Percentiles rank a stretch among this genome's conserved stretches.
These are phyloP conservation scores for Medicago lupulina DNA, from an alignment of 306 rosid species.

Conservation along the genomic window DNA sequence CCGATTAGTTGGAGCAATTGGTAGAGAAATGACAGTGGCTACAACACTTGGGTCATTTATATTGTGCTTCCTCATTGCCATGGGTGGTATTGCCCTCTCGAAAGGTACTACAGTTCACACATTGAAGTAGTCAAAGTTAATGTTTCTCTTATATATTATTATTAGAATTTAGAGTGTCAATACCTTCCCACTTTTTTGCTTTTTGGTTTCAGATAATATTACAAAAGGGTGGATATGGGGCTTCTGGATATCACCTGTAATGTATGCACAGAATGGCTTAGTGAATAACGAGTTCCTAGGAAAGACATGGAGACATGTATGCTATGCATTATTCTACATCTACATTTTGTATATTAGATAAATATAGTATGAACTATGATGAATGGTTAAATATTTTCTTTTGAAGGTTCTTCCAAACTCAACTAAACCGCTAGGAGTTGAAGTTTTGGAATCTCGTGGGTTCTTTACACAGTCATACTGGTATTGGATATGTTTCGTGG, in stretches of 20 bases:
- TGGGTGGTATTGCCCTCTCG: slow-evolving; percentile 60
- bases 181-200: background rate
- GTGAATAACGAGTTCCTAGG: slow-evolving; percentile 53
- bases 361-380: slow-evolving; percentile 10
- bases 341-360: slow-evolving; percentile 11
- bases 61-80: slow-evolving; percentile 43
- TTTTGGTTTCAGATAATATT: slow-evolving; percentile 33
- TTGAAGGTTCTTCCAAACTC: slow-evolving; percentile 53
- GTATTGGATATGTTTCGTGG: slow-evolving; percentile 50
- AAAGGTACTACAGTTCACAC: slow-evolving; percentile 49
- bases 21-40: slow-evolving; percentile 55
- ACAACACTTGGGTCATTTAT: slow-evolving; percentile 48
- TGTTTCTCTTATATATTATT: slow-evolving; percentile 1
- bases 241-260: slow-evolving; percentile 51
- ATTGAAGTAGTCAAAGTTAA: background rate
- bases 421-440: slow-evolving; percentile 47
- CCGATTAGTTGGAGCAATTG: slow-evolving; percentile 55
- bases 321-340: background rate
- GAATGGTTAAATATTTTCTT: slow-evolving; percentile 7
- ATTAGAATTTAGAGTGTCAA: slow-evolving; percentile 4
- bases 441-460: slow-evolving; percentile 53
- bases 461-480: slow-evolving; percentile 48
- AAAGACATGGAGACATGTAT: slow-evolving; percentile 49
- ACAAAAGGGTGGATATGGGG: slow-evolving; percentile 56
- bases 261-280: slow-evolving; percentile 52